Base-by-base conservation (phyloP, 192 early-diverging fungal species). In the Funneliformis geosporum region DNA sequence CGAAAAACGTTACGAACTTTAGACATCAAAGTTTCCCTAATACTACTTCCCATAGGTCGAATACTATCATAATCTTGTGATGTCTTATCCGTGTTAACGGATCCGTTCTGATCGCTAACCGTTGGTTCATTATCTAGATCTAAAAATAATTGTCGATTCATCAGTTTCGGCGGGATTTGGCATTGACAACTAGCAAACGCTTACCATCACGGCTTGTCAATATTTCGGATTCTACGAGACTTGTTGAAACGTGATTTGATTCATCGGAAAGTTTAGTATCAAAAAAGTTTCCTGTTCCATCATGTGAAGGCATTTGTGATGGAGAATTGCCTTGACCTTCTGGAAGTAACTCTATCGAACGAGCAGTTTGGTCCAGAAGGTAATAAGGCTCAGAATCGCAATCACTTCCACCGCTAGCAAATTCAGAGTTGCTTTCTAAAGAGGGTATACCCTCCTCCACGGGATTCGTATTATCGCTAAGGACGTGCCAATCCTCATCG, bases 401-500 rank as follows among this genome's bases (percentile, higher is more conserved):
- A 5, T 50, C 70, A 47, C 73, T 60, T 7, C 11, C 18, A 23
- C 23, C 44, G 46, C 73, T 60, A 25, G 25, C 18, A 40, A 55
- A 5, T 18, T 75, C 73, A 25, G 73, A 75, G 28, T 33, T 60
- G 27, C 50, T 60, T 39, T 75, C 73, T 1, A 59, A 38, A n/a
- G 47, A n/a, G 21, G 47, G 5, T n/a, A 40, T 27, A 38, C 55
- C 7, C 50, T 75, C 73, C n/a, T 75, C 73, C 4, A 59, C 25
- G 18, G 16, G 59, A 27, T 55, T 75, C 40, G 50, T 7, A 60
- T 50, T 73, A 47, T 75, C 73, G 14, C 73, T 75, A 28, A 75
- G 38, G 25, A 60, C 46, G 39, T 75, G 73, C 73, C 73, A 75
- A 3, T 73, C 70, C 0, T 75, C 73, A 60, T 75, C 73, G 33